phyloP scores from a whole-genome alignment of 179 eudicot species.

The Vitellaria paradoxa region DNA sequence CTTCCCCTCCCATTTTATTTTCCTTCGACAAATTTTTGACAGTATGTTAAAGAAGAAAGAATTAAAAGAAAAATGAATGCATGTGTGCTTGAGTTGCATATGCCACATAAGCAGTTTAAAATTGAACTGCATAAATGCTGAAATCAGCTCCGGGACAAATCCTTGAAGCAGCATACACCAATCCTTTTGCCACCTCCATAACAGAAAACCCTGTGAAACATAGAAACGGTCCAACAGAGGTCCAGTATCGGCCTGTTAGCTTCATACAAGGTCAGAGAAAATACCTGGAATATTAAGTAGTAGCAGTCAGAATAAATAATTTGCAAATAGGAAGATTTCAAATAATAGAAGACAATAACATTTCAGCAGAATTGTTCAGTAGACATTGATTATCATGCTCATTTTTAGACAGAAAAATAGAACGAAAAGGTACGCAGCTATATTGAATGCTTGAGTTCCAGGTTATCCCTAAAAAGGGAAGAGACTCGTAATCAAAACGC shows the following conservation, averaged over 20 bases:
- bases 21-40: too few species aligned
- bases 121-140: not conserved
- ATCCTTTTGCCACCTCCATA: constrained; percentile 25
- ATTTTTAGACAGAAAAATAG: not conserved
- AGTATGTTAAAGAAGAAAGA: too few species aligned
- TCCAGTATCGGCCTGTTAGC: constrained; percentile 91
- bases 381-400: constrained; percentile 7
- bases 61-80: not conserved
- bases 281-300: constrained; percentile 90
- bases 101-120: not conserved
- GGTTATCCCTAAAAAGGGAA: not conserved
- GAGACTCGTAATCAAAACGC: not conserved
- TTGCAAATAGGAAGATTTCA: not conserved
- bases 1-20: too few species aligned
- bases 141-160: constrained; percentile 8
- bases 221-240: constrained; percentile 74
- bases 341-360: not conserved
- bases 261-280: constrained; percentile 96
- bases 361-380: not conserved
- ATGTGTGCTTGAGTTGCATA: not conserved
- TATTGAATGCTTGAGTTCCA: not conserved
- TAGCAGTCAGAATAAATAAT: constrained; percentile 41
- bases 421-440: too few species aligned
- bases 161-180: constrained; percentile 21
- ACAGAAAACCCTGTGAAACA: constrained; percentile 78